Percentiles rank a stretch among this genome's conserved stretches.
These are phyloP conservation scores for Clitopilus hobsonii DNA, from an alignment of 768 basidiomycete genomes.

Conservation along the genomic window DNA sequence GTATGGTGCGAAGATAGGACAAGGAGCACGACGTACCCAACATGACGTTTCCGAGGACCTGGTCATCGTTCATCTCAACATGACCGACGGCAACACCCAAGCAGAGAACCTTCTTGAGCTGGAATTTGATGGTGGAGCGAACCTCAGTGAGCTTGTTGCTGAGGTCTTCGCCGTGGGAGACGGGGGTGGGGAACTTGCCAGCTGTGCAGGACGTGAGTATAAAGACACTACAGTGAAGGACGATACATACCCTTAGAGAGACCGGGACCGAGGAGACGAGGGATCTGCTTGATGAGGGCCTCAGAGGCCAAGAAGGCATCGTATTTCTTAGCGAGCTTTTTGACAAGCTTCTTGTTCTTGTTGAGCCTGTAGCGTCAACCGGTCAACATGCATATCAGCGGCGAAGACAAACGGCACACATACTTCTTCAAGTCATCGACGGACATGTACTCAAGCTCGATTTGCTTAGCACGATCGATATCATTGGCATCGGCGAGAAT, in stretches of 20 bases:
- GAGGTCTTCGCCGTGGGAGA: slow-evolving; percentile 90
- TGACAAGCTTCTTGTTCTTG: slow-evolving; percentile 99
- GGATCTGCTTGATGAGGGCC: slow-evolving; percentile 98
- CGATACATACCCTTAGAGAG: slow-evolving; percentile 83
- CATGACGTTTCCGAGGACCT: slow-evolving; percentile 97
- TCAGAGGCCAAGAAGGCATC: slow-evolving; percentile 98
- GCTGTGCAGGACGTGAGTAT: slow-evolving; percentile 39
- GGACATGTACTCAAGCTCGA: slow-evolving; percentile 98
- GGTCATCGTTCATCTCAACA: slow-evolving; percentile 95
- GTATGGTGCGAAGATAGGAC: neutral
- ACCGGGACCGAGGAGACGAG: slow-evolving; percentile 99
- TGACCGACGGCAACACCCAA: slow-evolving; percentile 98
- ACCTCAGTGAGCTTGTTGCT: slow-evolving; percentile 89
- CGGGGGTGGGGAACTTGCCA: slow-evolving; percentile 98
- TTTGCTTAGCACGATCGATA: slow-evolving; percentile 98
- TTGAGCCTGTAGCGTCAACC: slow-evolving; percentile 63
- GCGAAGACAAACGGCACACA: slow-evolving; percentile 30
- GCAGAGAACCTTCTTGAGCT: slow-evolving; percentile 98
- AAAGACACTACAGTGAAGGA: neutral
- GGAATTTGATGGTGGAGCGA: slow-evolving; percentile 99
- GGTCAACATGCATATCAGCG: neutral
- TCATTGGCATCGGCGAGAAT: slow-evolving; percentile 99
- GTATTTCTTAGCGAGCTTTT: slow-evolving; percentile 99
- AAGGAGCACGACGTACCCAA: slow-evolving; percentile 52
- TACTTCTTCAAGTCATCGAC: slow-evolving; percentile 99